Evolutionary conservation across 441 rosid species (phyloP), one percentile per base, ranked within the genome.

Genomic region (Isatis lusitanica): DNA sequence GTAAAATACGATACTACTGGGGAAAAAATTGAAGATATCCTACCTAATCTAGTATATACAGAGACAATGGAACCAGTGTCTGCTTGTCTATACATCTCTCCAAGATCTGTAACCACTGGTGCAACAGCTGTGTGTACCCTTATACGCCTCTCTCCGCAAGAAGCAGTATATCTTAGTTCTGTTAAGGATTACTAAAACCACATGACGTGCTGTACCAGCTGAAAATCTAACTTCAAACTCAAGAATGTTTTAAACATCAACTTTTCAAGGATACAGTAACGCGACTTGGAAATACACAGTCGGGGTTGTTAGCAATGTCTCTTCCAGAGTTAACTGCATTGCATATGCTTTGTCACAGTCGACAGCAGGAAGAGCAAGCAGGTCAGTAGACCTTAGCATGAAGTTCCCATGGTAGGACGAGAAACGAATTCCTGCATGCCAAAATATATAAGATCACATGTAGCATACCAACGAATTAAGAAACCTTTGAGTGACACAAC

Each of bases 291-390:
- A 96, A 80, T 89, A 96, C 51, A 94, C 91, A 9, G 92, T 92
- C 78, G 80, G 96, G 68, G 85, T 92, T 43, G 95, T 90, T 77
- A 96, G 86, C 74, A 96, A 78, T 26, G 99, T 85, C 82, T 96
- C 99, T 80, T 96, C 98, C 56, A 94, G 89, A 70, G 95, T 80
- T 66, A 94, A 79, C 86, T 94, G 97, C 98, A 92, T 87, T 24
- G 93, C 99, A 84, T 90, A 96, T 77, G 98, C 99, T 85, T 96
- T 96, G 78, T 96, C 99, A 81, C 99, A 96, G 78, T 96, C 99
- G 68, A 92, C 93, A 42, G 96, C 98, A 42, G 99, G 98, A 87
- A 96, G 98, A 5, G 99, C 98, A 76, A 96, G 66, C 63, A 96
- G 76, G 81, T 96, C 98, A 15, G 98, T 90, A 76, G 99, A 96